These are phyloP conservation scores for Cyclanthera cordifolia DNA, from an alignment of 306 rosid species.

Conservation along the genomic window DNA sequence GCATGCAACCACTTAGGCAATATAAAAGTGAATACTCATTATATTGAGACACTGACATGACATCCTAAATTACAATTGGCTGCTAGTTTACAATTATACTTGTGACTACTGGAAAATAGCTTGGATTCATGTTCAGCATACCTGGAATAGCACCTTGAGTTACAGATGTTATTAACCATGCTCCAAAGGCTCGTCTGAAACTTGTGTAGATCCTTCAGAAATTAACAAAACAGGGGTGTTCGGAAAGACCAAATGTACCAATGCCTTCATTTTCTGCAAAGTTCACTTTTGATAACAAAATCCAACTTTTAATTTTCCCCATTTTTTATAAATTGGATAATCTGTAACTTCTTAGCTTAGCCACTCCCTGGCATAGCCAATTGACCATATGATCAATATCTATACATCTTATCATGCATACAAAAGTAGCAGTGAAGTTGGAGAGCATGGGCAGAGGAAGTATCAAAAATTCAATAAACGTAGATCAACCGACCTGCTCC, in stretches of 20 bases:
- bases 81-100: neutral
- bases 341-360: neutral
- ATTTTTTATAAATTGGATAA: neutral
- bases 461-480: neutral
- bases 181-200: conserved; percentile 49
- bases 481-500: conserved; percentile 52
- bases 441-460: neutral
- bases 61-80: neutral
- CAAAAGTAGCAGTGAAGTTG: neutral
- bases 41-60: neutral
- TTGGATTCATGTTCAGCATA: conserved; percentile 16
- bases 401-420: neutral
- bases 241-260: conserved; percentile 78
- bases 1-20: neutral
- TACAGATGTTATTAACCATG: conserved; percentile 75
- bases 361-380: neutral
- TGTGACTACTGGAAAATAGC: neutral
- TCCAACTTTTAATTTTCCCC: neutral
- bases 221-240: conserved; percentile 37
- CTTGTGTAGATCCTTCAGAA: conserved; percentile 32
- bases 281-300: neutral
- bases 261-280: conserved; percentile 70
- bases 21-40: neutral
- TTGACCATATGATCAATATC: neutral
- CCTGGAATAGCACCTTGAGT: conserved; percentile 91